Conservation (phyloP, 495 filamentous ascomycete species). For the Talaromyces thailandensis region DNA sequence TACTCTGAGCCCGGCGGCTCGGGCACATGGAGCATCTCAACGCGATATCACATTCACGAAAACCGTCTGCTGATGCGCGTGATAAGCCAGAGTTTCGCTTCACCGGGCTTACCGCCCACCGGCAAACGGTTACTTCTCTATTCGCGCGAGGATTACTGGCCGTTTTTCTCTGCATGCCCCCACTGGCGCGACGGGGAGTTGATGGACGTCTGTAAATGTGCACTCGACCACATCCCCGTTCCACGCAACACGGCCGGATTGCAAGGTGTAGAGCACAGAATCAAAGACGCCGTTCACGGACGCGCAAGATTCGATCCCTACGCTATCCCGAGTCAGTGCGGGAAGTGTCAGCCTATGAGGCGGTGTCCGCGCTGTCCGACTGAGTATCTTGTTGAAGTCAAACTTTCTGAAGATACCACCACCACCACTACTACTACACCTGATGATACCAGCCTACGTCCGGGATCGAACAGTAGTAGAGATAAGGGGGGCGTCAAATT, state of each 20-base stretch:
- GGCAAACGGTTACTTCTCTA: constrained; percentile 43
- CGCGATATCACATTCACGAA: constrained; percentile 41
- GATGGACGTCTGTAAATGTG: constrained; percentile 49
- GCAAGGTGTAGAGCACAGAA: constrained; percentile 29
- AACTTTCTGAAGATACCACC: constrained; percentile 38
- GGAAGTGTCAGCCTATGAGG: constrained; percentile 45
- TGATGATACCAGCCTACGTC: too few relatives aligned
- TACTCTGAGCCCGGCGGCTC: neutral
- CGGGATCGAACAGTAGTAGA: neutral
- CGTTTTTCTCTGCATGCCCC: constrained; percentile 48
- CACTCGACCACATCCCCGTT: constrained; percentile 43
- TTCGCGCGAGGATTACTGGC: constrained; percentile 49
- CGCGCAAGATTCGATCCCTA: constrained; percentile 28
- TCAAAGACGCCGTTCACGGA: constrained; percentile 25
- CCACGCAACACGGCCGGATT: constrained; percentile 28
- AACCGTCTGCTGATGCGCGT: constrained; percentile 46
- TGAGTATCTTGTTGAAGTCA: constrained; percentile 51
- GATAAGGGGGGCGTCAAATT: constrained; percentile 25
- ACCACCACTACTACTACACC: too few relatives aligned
- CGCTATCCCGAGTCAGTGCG: constrained; percentile 39
- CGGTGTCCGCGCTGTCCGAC: constrained; percentile 51
- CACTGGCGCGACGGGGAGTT: constrained; percentile 53
- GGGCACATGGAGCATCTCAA: constrained; percentile 34
- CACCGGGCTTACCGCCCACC: constrained; percentile 30
- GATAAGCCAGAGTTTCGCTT: constrained; percentile 33